Evolutionary conservation across 352 stramenopile species (phyloP).

Genomic region (Albugo candida): DNA sequence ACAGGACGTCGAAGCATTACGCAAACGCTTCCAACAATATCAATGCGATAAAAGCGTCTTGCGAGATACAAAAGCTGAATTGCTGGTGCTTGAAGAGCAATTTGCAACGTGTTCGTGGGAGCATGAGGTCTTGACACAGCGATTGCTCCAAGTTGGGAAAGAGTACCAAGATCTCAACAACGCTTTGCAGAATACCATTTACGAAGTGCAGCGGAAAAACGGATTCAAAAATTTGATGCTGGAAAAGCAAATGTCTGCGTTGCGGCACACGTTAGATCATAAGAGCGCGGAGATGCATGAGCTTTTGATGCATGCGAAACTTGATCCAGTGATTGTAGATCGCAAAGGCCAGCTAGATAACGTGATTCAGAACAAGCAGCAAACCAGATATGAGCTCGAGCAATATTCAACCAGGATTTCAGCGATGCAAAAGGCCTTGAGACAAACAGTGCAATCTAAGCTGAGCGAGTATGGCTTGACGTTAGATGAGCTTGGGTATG

Average conservation of each 20-base stretch:
- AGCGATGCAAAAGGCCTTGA: constrained; percentile 63
- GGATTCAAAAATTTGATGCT: constrained; percentile 88
- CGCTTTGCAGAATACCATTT: constrained; percentile 77
- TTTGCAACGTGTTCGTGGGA: constrained; percentile 84
- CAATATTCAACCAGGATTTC: constrained; percentile 48
- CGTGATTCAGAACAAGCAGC: constrained; percentile 79
- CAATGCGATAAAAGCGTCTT: constrained; percentile 52
- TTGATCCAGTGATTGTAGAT: constrained; percentile 69
- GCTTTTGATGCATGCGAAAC: constrained; percentile 77
- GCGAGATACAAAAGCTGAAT: constrained; percentile 32
- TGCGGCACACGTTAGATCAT: constrained; percentile 74
- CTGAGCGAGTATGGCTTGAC: constrained; percentile 82
- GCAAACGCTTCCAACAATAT: constrained; percentile 46
- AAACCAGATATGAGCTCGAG: constrained; percentile 67
- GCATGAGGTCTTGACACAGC: constrained; percentile 84
- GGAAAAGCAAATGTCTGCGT: constrained; percentile 83
- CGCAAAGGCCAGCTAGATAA: constrained; percentile 73
- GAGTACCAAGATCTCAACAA: constrained; percentile 83
- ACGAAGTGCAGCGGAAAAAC: constrained; percentile 85
- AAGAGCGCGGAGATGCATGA: constrained; percentile 86
- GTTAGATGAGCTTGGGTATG: constrained; percentile 69
- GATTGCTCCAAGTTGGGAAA: constrained; percentile 53
- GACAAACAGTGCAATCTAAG: constrained; percentile 65
- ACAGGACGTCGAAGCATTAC: constrained; percentile 45
- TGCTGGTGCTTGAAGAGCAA: constrained; percentile 79